These are phyloP conservation scores for Pichia cactophila DNA, from an alignment of 1,139 yeast genomes.

Conservation along the genomic window DNA sequence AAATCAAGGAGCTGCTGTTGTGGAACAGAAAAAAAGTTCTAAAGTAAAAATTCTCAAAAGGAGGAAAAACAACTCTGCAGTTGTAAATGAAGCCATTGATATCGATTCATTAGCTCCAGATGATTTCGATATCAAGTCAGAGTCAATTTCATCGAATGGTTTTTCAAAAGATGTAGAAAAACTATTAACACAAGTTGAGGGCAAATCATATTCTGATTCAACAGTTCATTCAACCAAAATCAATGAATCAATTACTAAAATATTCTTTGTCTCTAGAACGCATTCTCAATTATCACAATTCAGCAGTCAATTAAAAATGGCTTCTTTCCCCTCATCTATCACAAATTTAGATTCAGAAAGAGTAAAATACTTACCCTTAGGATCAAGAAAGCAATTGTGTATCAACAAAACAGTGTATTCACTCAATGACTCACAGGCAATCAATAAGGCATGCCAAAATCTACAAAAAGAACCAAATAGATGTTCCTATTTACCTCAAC, in stretches of 20 bases:
- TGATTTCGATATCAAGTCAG: slow-evolving; percentile 33
- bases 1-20: slow-evolving; percentile 15
- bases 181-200: slow-evolving; percentile 35
- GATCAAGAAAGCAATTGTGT: slow-evolving; percentile 82
- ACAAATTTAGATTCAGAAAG: slow-evolving; percentile 35
- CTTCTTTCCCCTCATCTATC: slow-evolving; percentile 59
- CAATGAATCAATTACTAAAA: slow-evolving; percentile 40
- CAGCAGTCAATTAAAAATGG: slow-evolving; percentile 59
- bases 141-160: slow-evolving; percentile 11
- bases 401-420: slow-evolving; percentile 52
- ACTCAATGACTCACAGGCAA: slow-evolving; percentile 41
- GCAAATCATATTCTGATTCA: neutral
- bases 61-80: slow-evolving; percentile 3
- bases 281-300: slow-evolving; percentile 87
- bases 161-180: slow-evolving; percentile 39
- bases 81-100: neutral
- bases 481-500: slow-evolving; percentile 47
- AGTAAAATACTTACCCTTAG: slow-evolving; percentile 58
- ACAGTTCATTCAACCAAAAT: slow-evolving; percentile 10
- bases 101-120: slow-evolving; percentile 33
- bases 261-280: slow-evolving; percentile 75
- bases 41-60: slow-evolving; percentile 12
- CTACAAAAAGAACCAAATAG: slow-evolving; percentile 41
- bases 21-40: slow-evolving; percentile 10
- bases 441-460: slow-evolving; percentile 81